A percentile compares a stretch with the other conserved stretches of the same genome.
Evolutionary conservation across 1,284 basidiomycete species (phyloP).

Genomic region (Ganoderma resinaceum): DNA sequence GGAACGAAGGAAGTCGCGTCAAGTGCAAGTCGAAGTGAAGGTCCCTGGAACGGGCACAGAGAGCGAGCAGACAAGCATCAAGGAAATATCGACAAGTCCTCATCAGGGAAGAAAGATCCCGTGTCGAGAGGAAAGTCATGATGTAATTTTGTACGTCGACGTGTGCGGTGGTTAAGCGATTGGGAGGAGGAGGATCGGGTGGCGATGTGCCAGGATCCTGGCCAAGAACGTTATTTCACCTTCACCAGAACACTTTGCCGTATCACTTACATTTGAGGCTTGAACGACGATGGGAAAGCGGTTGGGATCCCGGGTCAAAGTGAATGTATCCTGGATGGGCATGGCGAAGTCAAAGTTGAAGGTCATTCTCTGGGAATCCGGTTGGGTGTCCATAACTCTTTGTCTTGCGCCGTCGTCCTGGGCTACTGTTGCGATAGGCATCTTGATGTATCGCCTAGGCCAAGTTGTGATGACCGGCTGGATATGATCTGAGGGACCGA

Average conservation of each 20-base stretch:
- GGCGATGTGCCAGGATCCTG: neutral
- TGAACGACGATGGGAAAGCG: neutral
- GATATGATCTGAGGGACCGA: too few species aligned
- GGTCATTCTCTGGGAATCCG: neutral
- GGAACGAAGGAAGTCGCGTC: neutral
- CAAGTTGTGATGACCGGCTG: too few species aligned
- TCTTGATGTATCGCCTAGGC: neutral
- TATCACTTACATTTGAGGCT: neutral
- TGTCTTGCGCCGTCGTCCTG: neutral
- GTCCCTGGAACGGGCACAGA: neutral
- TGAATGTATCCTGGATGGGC: neutral
- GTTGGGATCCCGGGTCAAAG: constrained; percentile 1
- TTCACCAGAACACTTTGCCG: neutral
- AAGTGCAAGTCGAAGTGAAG: neutral
- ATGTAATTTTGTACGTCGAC: constrained; percentile 7
- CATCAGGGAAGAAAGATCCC: constrained; percentile 6
- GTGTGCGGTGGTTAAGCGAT: neutral
- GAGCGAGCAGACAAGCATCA: neutral
- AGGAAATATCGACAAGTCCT: constrained; percentile 1
- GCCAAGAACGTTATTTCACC: neutral
- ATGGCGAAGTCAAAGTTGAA: constrained; percentile 5
- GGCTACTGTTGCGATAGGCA: neutral
- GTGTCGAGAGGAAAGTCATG: neutral
- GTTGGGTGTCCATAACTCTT: too few species aligned
- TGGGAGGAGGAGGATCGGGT: neutral